A percentile compares a stretch with the other conserved stretches of the same genome.
These are phyloP conservation scores for Lizanozyma gosingica DNA, from an alignment of 1,139 yeast species.

Conservation along the genomic window DNA sequence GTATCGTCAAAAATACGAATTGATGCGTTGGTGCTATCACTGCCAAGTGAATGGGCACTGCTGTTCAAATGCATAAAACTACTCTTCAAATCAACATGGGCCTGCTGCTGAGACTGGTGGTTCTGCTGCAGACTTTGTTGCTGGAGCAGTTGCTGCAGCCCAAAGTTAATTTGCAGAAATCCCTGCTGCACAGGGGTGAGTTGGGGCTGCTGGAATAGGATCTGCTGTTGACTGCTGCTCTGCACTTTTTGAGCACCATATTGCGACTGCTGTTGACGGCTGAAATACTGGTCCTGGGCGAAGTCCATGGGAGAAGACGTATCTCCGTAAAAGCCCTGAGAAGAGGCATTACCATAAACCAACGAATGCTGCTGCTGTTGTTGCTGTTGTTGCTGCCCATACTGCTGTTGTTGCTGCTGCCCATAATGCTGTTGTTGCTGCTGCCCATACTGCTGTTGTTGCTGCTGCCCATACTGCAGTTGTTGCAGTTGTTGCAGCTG, in stretches of 20 bases:
- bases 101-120: neutral
- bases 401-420: slow-evolving; percentile 7
- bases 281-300: neutral
- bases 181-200: neutral
- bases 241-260: no score
- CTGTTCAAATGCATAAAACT: slow-evolving; percentile 2
- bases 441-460: slow-evolving; percentile 8
- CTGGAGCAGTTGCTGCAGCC: slow-evolving; percentile 3
- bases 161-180: neutral
- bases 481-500: slow-evolving; percentile 9
- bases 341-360: neutral
- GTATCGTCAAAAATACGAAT: neutral
- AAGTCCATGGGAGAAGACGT: neutral
- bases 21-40: neutral
- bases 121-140: slow-evolving; percentile 2
- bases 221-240: neutral
- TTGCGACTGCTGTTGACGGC: neutral
- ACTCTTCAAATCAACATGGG: slow-evolving; percentile 6
- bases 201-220: neutral
- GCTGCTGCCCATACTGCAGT: slow-evolving; percentile 6
- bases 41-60: slow-evolving; percentile 1
- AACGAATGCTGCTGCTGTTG: slow-evolving; percentile 5
- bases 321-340: neutral
- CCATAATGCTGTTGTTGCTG: slow-evolving; percentile 7
- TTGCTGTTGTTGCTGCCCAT: slow-evolving; percentile 7